Evolutionary conservation across 768 basidiomycete genomes (phyloP).

Genomic region (Calocera viscosa): DNA sequence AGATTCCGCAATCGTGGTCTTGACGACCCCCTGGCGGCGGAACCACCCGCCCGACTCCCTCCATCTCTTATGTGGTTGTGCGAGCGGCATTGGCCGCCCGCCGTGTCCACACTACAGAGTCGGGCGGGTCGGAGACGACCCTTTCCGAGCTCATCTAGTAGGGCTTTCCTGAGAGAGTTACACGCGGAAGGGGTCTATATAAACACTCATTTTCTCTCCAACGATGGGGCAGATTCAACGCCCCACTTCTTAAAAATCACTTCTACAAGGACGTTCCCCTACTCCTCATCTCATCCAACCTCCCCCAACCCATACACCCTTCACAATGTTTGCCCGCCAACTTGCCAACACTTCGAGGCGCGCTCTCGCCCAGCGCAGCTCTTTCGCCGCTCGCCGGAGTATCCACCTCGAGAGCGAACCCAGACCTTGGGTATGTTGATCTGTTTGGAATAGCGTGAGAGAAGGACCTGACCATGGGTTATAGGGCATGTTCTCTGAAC

Average conservation of each 20-base stretch:
- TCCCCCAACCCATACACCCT: not conserved
- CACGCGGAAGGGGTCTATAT: not conserved
- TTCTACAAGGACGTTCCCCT: not conserved
- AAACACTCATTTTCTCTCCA: not conserved
- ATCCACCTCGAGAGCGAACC: not conserved
- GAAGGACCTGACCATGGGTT: not conserved
- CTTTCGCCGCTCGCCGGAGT: not conserved
- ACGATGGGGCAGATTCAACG: not conserved
- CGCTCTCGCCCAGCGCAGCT: not conserved
- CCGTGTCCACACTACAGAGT: not conserved
- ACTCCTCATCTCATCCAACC: not conserved
- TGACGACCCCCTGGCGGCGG: not conserved
- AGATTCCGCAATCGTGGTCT: not conserved
- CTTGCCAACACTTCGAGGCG: not conserved
- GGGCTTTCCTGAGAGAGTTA: not conserved
- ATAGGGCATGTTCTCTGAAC: not conserved
- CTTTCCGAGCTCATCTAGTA: not conserved
- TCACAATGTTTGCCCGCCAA: slow-evolving; percentile 1
- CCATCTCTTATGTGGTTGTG: not conserved
- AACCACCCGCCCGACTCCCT: not conserved
- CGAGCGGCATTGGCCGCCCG: not conserved
- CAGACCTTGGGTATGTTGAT: not conserved
- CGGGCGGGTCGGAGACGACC: not conserved
- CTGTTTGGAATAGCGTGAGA: not conserved
- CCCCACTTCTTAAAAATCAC: not conserved